Evolutionary conservation across 495 filamentous ascomycete species (phyloP).

Genomic region (Cladorrhinum samala): DNA sequence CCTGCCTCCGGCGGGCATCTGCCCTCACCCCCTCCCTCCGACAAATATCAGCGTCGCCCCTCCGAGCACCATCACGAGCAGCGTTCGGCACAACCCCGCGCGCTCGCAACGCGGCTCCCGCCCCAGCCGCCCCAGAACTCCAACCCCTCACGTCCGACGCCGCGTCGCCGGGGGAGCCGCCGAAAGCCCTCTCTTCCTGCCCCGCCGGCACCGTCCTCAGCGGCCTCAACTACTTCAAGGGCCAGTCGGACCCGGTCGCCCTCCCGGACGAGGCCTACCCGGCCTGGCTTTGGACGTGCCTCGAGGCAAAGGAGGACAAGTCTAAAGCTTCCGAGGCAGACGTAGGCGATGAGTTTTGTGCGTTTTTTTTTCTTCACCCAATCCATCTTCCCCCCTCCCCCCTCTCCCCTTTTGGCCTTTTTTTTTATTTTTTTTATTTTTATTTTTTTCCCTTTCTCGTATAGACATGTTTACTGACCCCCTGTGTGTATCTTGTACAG

Average conservation of each 20-base stretch:
- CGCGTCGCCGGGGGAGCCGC: conserved; percentile 13
- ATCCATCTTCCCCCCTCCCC: background rate
- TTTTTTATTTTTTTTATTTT: background rate
- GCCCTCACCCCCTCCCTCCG: conserved; percentile 9
- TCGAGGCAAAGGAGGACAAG: conserved; percentile 51
- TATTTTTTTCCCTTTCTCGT: background rate
- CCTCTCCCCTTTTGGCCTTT: background rate
- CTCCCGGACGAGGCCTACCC: conserved; percentile 82
- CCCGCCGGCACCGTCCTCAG: conserved; percentile 65
- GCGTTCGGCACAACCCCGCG: conserved; percentile 28
- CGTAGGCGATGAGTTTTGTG: conserved; percentile 68
- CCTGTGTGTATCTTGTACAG: conserved; percentile 32
- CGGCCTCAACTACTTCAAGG: conserved; percentile 85
- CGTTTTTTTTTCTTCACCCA: conserved; percentile 27
- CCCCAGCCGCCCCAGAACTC: conserved; percentile 19
- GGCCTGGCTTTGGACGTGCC: conserved; percentile 78
- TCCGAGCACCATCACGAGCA: conserved; percentile 4
- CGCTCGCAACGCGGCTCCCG: conserved; percentile 23
- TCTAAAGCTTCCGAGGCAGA: conserved; percentile 33
- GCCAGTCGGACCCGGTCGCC: conserved; percentile 61
- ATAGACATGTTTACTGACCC: background rate
- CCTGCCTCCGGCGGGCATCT: conserved; percentile 37
- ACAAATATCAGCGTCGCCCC: conserved; percentile 11
- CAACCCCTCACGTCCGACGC: conserved; percentile 16
- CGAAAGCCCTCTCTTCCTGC: conserved; percentile 36